Evolutionary conservation across 352 stramenopile species (phyloP), one percentile per base, ranked within the genome.

Genomic region (Elongisporangium undulatum): DNA sequence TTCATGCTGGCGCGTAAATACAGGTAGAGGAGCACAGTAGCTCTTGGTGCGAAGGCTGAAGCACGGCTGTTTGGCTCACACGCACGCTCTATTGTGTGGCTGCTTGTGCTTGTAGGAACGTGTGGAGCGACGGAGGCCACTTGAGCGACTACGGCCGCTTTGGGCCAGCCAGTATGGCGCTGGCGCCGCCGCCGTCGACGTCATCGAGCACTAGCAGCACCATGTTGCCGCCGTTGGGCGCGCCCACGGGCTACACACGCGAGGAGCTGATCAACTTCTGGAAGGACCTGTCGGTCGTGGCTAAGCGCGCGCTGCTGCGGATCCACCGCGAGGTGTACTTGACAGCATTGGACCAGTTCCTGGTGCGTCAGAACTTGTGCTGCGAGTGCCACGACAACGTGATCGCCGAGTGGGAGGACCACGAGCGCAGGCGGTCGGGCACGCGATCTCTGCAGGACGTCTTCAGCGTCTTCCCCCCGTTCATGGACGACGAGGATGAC

Each of bases 331-430:
- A 90, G 55, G 72, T 82, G 24, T 92, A 88, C 56, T 59, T 92
- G 51, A 77, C 74, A 23, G 78, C 80, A 48, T 58, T 92, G 51
- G 78, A 92, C 59, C 72, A 88, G 66, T 92, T 87, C 59, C 68
- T 92, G n/a, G 75, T 92, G 63, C 67, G 72, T 15, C 78, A 88
- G 56, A 89, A 92, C 51, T 64, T 92, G 48, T 92, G 82, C 71
- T 92, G 80, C 62, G 82, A 92, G 67, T 92, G 82, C 58, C 82
- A 92, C 64, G 82, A 92, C 73, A 92, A 92, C 50, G 80, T 92
- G 34, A 79, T 92, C 29, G 78, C 79, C 54, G 82, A 92, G 69
- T 92, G 82, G 82, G 82, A 90, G 61, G 82, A 92, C 56, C 76
- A 87, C 52, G 82, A 92, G 55, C 75, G 75, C 20, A 79, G 75